Conservation (phyloP, 306 rosid species). For the Boehmeria nivea region DNA sequence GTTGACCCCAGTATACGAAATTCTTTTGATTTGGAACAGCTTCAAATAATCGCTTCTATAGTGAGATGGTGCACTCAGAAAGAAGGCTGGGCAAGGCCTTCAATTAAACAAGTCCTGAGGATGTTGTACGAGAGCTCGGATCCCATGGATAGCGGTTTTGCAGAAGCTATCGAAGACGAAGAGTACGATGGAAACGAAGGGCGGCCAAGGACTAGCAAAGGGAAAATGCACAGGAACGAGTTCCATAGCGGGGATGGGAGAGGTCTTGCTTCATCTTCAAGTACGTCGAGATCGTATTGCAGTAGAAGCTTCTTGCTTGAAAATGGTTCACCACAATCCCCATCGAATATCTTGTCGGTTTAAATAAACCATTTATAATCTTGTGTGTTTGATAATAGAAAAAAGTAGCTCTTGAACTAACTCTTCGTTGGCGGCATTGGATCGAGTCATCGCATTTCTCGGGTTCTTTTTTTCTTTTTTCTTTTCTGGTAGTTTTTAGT, state of each 20-base stretch:
- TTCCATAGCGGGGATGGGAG: slow-evolving; percentile 81
- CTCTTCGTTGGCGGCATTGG: slow-evolving; percentile 1
- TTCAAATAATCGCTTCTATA: slow-evolving; percentile 60
- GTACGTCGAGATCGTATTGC: slow-evolving; percentile 92
- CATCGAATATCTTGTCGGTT: slow-evolving; percentile 37
- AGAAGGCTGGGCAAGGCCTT: slow-evolving; percentile 83
- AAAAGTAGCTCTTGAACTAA: not conserved
- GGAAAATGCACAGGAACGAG: slow-evolving; percentile 53
- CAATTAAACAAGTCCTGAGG: slow-evolving; percentile 87
- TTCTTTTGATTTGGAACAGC: slow-evolving; percentile 75
- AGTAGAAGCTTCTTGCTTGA: slow-evolving; percentile 94
- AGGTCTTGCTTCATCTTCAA: slow-evolving; percentile 91
- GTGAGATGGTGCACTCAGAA: slow-evolving; percentile 90
- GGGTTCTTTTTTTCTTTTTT: not conserved
- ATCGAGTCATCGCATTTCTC: not conserved
- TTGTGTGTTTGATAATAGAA: no score
- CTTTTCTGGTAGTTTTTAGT: not conserved
- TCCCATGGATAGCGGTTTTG: slow-evolving; percentile 70
- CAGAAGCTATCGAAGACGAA: slow-evolving; percentile 56
- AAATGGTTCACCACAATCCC: slow-evolving; percentile 77
- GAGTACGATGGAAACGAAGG: slow-evolving; percentile 55
- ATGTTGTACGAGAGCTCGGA: slow-evolving; percentile 86
- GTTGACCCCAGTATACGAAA: slow-evolving; percentile 69
- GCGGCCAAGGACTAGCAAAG: slow-evolving; percentile 63
- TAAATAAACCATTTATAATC: no score